A percentile compares a stretch with the other conserved stretches of the same genome.
phyloP scores from a whole-genome alignment of 345 rosid species.

The Boechera stricta region DNA sequence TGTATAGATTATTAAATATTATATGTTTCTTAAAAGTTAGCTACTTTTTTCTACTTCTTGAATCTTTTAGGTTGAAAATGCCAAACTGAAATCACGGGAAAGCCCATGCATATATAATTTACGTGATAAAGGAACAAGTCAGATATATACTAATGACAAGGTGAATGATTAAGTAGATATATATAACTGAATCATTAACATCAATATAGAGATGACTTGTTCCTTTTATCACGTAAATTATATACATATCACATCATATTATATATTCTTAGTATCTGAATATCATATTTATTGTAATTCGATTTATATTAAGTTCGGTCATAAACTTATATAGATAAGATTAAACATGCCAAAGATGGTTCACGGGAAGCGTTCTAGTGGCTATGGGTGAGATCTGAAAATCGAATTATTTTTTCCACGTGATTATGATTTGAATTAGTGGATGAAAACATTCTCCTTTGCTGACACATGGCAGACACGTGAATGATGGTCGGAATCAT shows the following conservation, averaged over 20 bases:
- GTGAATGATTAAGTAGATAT: background rate
- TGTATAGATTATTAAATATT: background rate
- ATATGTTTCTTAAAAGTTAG: no score
- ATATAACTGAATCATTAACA: no score
- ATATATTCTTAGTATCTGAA: background rate
- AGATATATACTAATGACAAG: slow-evolving; percentile 1
- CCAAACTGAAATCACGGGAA: slow-evolving; percentile 26
- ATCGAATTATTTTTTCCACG: slow-evolving; percentile 27
- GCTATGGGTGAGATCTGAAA: slow-evolving; percentile 18
- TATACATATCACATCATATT: background rate
- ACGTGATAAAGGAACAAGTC: background rate
- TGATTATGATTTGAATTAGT: slow-evolving; percentile 1
- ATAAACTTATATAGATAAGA: slow-evolving; percentile 9
- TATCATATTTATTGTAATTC: background rate
- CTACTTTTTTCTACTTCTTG: background rate
- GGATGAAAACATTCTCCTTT: background rate
- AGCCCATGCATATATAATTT: slow-evolving; percentile 21
- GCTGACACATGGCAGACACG: background rate
- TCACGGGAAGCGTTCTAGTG: slow-evolving; percentile 33
- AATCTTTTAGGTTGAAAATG: slow-evolving; percentile 14
- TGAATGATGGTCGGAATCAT: background rate
- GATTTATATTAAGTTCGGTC: slow-evolving; percentile 7
- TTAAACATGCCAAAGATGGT: slow-evolving; percentile 26
- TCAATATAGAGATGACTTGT: no score
- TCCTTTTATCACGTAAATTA: background rate